phyloP scores from a whole-genome alignment of 2,329 filamentous ascomycete genomes.

The Botrytis paeoniae region DNA sequence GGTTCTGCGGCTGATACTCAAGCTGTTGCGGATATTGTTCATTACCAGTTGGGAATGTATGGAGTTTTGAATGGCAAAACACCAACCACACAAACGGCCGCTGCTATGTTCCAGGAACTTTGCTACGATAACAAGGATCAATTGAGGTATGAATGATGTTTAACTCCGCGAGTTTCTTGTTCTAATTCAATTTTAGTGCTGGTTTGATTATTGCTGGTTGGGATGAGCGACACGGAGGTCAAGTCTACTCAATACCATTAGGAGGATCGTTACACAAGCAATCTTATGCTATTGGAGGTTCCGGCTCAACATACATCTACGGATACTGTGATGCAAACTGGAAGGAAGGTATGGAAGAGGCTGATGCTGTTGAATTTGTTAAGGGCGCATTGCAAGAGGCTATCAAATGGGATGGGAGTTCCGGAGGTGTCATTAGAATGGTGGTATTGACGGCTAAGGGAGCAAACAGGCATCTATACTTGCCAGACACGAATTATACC shows the following conservation, averaged over 20 bases:
- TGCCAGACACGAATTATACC: conserved; percentile 83
- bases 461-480: conserved; percentile 88
- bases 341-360: conserved; percentile 91
- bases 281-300: conserved; percentile 90
- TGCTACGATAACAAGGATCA: conserved; percentile 97
- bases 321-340: conserved; percentile 97
- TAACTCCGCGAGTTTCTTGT: not conserved
- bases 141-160: conserved; percentile 63
- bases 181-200: conserved; percentile 56
- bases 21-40: conserved; percentile 95
- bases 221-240: conserved; percentile 90
- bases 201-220: conserved; percentile 99
- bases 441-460: conserved; percentile 90
- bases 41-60: conserved; percentile 93
- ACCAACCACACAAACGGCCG: conserved; percentile 92
- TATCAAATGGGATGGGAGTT: conserved; percentile 99
- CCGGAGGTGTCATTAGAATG: conserved; percentile 96
- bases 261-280: conserved; percentile 98
- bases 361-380: conserved; percentile 87
- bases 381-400: conserved; percentile 88
- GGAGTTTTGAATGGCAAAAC: conserved; percentile 84
- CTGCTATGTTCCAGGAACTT: conserved; percentile 94
- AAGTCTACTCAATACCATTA: conserved; percentile 95
- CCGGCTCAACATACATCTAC: conserved; percentile 98
- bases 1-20: conserved; percentile 97